Base-by-base conservation (phyloP, 495 filamentous ascomycete genomes). In the Parathielavia hyrcaniae region DNA sequence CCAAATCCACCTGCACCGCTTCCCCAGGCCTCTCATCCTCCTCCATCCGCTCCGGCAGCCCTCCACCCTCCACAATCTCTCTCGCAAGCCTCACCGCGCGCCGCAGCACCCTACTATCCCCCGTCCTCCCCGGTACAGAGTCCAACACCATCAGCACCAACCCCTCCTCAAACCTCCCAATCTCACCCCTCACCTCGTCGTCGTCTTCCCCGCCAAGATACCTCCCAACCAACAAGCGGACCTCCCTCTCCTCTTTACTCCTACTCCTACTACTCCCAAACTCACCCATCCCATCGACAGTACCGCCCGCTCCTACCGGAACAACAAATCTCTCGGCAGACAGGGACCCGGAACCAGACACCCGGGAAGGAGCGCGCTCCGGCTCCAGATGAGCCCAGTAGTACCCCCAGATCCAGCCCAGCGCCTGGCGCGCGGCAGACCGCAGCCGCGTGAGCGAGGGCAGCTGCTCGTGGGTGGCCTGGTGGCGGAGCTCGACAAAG, bases 401-500 rank as follows among this genome's bases (percentile, higher is more conserved):
- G 64, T 86, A 86, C 39, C 79, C 77, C 89, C 89, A 96, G 49
- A 97, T 79, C 92, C 92, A 97, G 32, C 78, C 80, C 50, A 97
- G 73, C 2, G 84, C 88, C 61, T 84, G 80, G 60, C 77, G 62
- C 3, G 85, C 79, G 6, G 86, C 83, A 13, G 76, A 75, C 53
- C 88, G 77, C 53, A 97, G 72, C 26, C 88, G 81, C 8, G 79
- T 72, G 51, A 97, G 72, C 1, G 83, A 82, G 1, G 92, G 91
- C 53, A 96, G 73, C 64, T 90, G 86, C 61, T 90, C 87, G 69
- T 97, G 92, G 39, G 90, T 93, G 35, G 88, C 88, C 68, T 93
- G 86, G 66, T 97, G 92, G 17, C 92, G 79, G 51, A 96, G 75
- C 72, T 96, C 91, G 38, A 97, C 91, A 69, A 96, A 93, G 0